Evolutionary conservation across 331 rosid species (phyloP).

Genomic region (Saraca asoca): DNA sequence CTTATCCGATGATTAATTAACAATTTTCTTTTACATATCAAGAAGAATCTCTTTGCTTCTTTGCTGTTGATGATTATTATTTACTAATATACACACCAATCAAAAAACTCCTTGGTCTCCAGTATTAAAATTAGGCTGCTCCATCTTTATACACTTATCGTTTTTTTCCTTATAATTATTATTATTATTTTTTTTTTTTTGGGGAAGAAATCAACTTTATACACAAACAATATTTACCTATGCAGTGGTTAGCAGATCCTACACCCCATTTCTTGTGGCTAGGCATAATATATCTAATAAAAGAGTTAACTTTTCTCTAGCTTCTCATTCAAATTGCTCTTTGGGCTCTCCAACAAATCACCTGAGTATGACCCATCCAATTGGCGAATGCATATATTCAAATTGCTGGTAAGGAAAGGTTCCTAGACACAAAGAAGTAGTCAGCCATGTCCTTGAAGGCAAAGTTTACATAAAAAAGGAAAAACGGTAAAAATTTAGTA

Average conservation of each 20-base stretch:
- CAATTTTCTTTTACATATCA: conserved; percentile 52
- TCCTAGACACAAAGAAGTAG: conserved; percentile 51
- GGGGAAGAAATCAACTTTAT: conserved; percentile 50
- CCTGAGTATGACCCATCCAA: conserved; percentile 87
- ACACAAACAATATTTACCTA: conserved; percentile 52
- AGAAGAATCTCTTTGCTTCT: conserved; percentile 54
- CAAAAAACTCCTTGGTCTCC: conserved; percentile 12
- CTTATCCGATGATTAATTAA: conserved; percentile 54
- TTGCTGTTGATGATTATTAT: conserved; percentile 35
- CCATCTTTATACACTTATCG: background rate
- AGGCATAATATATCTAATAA: conserved; percentile 40
- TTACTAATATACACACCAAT: conserved; percentile 39
- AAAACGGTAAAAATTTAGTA: no score
- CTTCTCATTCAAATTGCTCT: conserved; percentile 64
- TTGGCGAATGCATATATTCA: conserved; percentile 93
- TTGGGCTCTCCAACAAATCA: conserved; percentile 91
- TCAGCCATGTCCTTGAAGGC: conserved; percentile 29
- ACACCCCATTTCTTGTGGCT: conserved; percentile 44
- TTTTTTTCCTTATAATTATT: conserved; percentile 20
- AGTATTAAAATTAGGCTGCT: background rate
- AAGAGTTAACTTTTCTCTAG: conserved; percentile 49
- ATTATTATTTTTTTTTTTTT: no score
- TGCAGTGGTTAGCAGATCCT: conserved; percentile 68
- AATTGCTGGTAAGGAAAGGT: conserved; percentile 76
- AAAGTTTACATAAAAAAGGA: no score